Evolutionary conservation across 352 stramenopile genomes (phyloP), one percentile per base, ranked within the genome.

Genomic region (Halophytophthora polymorphica): DNA sequence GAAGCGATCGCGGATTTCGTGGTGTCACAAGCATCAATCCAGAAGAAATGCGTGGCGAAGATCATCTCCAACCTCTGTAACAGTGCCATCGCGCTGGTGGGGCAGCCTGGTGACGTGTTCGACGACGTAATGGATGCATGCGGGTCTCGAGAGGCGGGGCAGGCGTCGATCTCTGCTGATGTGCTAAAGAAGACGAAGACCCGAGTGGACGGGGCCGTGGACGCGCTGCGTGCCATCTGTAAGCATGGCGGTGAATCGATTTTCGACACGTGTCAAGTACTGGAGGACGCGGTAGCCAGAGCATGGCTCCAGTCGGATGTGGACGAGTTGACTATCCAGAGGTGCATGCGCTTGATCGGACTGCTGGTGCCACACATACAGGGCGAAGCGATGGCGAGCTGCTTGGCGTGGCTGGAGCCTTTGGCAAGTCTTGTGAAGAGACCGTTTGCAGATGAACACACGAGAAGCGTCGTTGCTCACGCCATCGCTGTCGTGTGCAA

Each of bases 51-150:
- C 54, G 74, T 90, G 11, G 42, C 56, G 7, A 94, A 94, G 54
- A 85, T 94, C 28, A 52, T 90, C n/a, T 71, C 64, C 2, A 94
- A 94, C 36, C 61, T 94, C 0, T 88, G 73, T 56, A 83, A 86
- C 51, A 91, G 69, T 38, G 77, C 83, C 1, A 42, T 50, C 3
- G 76, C 75, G 1, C 54, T 88, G 7, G 62, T 74, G 31, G 55
- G 61, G 13, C 38, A 63, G 29, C 45, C 42, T 13, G 36, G 29
- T 31, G 63, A 56, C 22, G 25, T 43, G 35, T 43, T 36, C 8
- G 39, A 56, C 33, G 43, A 13, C 23, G 31, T 48, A 22, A 1
- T 54, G 33, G 38, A 6, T 25, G 10, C 17, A 3, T 61, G 21
- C 37, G 50, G 29, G 6, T 51, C 31, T 11, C 23, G 58, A 11